These are phyloP conservation scores for Trichophyton benhamiae DNA, from an alignment of 2,329 filamentous ascomycete genomes.

Conservation along the genomic window DNA sequence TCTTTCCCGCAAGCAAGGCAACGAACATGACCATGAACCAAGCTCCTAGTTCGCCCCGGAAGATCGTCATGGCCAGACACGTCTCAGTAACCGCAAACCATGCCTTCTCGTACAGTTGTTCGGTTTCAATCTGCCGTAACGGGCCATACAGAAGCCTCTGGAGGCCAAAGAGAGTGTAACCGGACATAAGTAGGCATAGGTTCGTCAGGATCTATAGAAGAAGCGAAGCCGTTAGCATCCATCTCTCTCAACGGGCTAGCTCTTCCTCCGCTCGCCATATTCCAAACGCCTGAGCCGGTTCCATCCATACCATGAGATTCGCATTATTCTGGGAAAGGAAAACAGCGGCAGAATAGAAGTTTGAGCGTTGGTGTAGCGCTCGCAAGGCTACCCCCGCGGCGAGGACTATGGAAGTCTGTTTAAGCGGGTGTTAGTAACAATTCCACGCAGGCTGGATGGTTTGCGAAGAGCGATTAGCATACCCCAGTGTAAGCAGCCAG, in stretches of 20 bases:
- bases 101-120: slow-evolving; percentile 91
- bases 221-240: slow-evolving; percentile 3
- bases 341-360: slow-evolving; percentile 97
- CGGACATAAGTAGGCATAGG: slow-evolving; percentile 68
- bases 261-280: neutral
- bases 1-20: slow-evolving; percentile 78
- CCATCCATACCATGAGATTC: slow-evolving; percentile 65
- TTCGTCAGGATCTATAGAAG: slow-evolving; percentile 69
- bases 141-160: slow-evolving; percentile 84
- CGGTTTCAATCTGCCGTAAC: slow-evolving; percentile 84
- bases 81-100: slow-evolving; percentile 99
- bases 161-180: slow-evolving; percentile 69
- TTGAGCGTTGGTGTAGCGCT: slow-evolving; percentile 86
- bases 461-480: slow-evolving; percentile 16
- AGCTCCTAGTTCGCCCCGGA: slow-evolving; percentile 83
- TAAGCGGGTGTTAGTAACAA: neutral
- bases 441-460: neutral
- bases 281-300: neutral
- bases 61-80: slow-evolving; percentile 94
- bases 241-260: neutral
- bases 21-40: slow-evolving; percentile 98
- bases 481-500: slow-evolving; percentile 42
- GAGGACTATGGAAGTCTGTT: slow-evolving; percentile 65
- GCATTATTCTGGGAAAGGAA: slow-evolving; percentile 94
- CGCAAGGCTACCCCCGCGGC: slow-evolving; percentile 74